Percentiles rank a stretch among this genome's conserved stretches.
phyloP scores from a whole-genome alignment of 345 rosid species.

The Turritis glabra region DNA sequence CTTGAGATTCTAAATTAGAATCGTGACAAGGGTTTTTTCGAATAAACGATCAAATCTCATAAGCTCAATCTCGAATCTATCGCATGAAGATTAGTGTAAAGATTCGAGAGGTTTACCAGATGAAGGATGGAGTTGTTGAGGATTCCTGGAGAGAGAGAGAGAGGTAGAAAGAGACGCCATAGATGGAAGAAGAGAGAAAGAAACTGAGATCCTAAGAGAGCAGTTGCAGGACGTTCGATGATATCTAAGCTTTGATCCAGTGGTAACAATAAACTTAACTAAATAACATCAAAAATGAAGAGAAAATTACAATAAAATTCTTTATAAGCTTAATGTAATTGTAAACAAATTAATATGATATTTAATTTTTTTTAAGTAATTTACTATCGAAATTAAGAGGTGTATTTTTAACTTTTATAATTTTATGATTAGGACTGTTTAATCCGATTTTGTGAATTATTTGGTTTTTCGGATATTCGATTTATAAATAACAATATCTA shows the following conservation, averaged over 20 bases:
- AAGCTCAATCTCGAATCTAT: not conserved
- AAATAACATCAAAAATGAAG: too few relatives aligned
- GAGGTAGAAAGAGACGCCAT: slow-evolving; percentile 59
- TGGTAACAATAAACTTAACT: not conserved
- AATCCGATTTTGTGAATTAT: too few relatives aligned
- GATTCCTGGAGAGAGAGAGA: slow-evolving; percentile 47
- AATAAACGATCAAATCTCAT: not conserved
- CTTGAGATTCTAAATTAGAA: not conserved
- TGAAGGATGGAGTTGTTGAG: slow-evolving; percentile 36
- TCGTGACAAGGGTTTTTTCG: not conserved
- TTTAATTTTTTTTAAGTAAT: too few relatives aligned
- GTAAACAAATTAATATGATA: too few relatives aligned
- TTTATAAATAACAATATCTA: too few relatives aligned
- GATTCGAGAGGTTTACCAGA: slow-evolving; percentile 40
- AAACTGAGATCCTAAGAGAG: slow-evolving; percentile 19
- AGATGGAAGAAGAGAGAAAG: slow-evolving; percentile 21
- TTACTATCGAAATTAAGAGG: too few relatives aligned
- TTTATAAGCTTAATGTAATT: too few relatives aligned
- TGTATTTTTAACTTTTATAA: too few relatives aligned
- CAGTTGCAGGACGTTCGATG: slow-evolving; percentile 33
- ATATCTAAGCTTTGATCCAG: slow-evolving; percentile 24
- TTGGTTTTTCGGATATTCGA: too few relatives aligned
- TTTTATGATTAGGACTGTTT: too few relatives aligned
- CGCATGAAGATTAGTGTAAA: not conserved
- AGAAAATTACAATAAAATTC: too few relatives aligned